Evolutionary conservation across 2,329 filamentous ascomycete genomes (phyloP).

Genomic region (Paraconiothyrium sp.): DNA sequence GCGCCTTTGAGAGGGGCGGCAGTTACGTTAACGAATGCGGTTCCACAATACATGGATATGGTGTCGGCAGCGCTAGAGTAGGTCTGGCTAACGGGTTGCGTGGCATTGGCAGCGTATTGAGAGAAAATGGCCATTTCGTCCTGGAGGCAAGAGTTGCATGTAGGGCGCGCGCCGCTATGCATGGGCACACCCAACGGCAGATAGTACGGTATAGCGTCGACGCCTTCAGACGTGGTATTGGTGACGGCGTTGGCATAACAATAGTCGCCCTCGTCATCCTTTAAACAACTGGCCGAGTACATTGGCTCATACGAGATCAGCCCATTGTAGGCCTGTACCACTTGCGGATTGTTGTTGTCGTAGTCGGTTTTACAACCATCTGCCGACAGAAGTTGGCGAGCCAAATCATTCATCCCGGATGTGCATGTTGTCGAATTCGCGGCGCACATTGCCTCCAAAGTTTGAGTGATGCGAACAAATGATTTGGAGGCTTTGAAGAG

Average conservation of each 20-base stretch:
- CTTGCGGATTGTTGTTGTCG: conserved; percentile 70
- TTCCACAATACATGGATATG: conserved; percentile 73
- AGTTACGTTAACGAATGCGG: conserved; percentile 62
- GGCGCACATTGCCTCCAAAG: conserved; percentile 80
- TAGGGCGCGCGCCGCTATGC: conserved; percentile 72
- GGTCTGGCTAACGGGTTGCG: conserved; percentile 71
- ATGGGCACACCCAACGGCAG: conserved; percentile 80
- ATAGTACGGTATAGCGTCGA: conserved; percentile 84
- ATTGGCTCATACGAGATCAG: conserved; percentile 80
- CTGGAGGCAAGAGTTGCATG: conserved; percentile 78
- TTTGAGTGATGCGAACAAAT: conserved; percentile 74
- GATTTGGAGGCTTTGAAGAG: conserved; percentile 85
- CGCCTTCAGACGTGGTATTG: conserved; percentile 70
- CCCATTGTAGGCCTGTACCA: conserved; percentile 78
- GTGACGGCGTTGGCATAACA: conserved; percentile 89
- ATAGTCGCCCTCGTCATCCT: conserved; percentile 68
- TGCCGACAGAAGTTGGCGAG: conserved; percentile 68
- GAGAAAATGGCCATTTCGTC: conserved; percentile 86
- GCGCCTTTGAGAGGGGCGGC: conserved; percentile 53
- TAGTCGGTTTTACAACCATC: conserved; percentile 79
- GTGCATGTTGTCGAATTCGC: conserved; percentile 73
- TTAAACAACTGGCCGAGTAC: conserved; percentile 83
- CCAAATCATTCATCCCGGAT: conserved; percentile 70
- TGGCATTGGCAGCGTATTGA: conserved; percentile 70
- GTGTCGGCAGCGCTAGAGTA: conserved; percentile 77